Evolutionary conservation across 2,329 filamentous ascomycete species (phyloP).

Genomic region (Aureobasidium zeae): DNA sequence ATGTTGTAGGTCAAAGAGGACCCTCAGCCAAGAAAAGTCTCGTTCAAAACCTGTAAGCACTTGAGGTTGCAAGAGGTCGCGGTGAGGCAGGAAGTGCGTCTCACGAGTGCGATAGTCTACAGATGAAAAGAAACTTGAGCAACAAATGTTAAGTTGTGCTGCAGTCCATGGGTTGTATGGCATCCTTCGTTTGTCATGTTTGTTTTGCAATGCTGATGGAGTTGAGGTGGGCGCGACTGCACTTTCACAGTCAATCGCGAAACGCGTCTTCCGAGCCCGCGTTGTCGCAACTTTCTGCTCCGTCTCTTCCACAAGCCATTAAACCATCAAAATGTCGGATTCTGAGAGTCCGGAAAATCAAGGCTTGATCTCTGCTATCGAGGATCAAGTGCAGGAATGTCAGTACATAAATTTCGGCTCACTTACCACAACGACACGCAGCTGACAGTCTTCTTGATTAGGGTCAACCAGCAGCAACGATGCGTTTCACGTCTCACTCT

Average conservation of each 20-base stretch:
- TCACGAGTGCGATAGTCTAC: too few species aligned
- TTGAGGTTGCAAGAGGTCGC: too few species aligned
- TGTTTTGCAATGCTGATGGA: not conserved
- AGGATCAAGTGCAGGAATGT: constrained; percentile 19
- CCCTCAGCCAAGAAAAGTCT: too few species aligned
- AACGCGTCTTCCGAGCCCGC: constrained; percentile 1
- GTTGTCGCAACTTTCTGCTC: constrained; percentile 1
- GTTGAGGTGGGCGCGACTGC: not conserved
- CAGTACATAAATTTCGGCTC: not conserved
- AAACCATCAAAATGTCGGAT: constrained; percentile 5
- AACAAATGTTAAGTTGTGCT: too few species aligned
- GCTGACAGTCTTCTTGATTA: constrained; percentile 13
- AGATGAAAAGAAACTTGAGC: too few species aligned
- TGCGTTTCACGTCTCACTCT: constrained; percentile 53
- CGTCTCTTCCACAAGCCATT: not conserved
- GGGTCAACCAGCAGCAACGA: constrained; percentile 53
- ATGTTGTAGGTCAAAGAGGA: too few species aligned
- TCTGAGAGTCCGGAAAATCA: constrained; percentile 14
- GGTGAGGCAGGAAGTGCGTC: too few species aligned
- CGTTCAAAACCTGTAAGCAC: too few species aligned
- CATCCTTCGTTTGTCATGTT: too few species aligned
- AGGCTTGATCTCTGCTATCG: constrained; percentile 11
- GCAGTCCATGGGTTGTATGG: too few species aligned
- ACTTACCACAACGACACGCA: not conserved
- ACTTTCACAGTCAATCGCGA: not conserved